A percentile compares a stretch with the other conserved stretches of the same genome.
These are phyloP conservation scores for Rhizoclosmatium sp. DNA, from an alignment of 192 early-diverging fungal species.

Conservation along the genomic window DNA sequence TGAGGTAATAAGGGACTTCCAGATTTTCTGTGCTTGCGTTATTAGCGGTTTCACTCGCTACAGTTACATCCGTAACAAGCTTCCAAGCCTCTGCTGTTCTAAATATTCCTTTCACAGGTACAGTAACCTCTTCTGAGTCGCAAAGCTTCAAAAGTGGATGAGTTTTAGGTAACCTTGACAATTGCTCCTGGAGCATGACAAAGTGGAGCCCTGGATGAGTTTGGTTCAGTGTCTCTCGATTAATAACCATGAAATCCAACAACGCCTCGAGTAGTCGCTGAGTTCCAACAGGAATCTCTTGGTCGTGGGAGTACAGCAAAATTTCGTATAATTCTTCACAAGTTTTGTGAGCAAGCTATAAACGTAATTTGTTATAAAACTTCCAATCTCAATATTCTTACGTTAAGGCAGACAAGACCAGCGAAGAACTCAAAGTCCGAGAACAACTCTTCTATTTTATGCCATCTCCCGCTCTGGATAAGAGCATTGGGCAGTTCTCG, in stretches of 20 bases:
- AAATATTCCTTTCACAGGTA: no score
- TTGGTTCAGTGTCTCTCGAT: conserved; percentile 10
- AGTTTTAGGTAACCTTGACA: neutral
- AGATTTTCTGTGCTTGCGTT: no score
- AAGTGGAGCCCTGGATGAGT: neutral
- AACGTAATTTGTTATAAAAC: neutral
- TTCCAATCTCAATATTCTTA: conserved; percentile 10
- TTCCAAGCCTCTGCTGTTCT: no score
- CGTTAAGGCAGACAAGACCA: neutral
- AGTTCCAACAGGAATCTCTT: neutral
- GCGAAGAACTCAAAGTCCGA: conserved; percentile 14
- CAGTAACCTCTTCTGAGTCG: neutral
- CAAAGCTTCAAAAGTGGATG: neutral
- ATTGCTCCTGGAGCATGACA: neutral
- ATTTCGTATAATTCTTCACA: neutral
- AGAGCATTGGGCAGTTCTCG: conserved; percentile 26
- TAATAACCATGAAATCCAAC: neutral
- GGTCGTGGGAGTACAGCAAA: neutral
- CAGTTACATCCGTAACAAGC: no score
- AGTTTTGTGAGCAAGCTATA: neutral
- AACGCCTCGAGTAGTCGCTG: neutral
- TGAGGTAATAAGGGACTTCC: no score
- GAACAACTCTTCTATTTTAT: conserved; percentile 6
- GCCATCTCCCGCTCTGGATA: neutral
- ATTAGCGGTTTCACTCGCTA: no score